A percentile compares a stretch with the other conserved stretches of the same genome.
Evolutionary conservation across 2,329 filamentous ascomycete genomes (phyloP).

Genomic region (Penicillium sp.): DNA sequence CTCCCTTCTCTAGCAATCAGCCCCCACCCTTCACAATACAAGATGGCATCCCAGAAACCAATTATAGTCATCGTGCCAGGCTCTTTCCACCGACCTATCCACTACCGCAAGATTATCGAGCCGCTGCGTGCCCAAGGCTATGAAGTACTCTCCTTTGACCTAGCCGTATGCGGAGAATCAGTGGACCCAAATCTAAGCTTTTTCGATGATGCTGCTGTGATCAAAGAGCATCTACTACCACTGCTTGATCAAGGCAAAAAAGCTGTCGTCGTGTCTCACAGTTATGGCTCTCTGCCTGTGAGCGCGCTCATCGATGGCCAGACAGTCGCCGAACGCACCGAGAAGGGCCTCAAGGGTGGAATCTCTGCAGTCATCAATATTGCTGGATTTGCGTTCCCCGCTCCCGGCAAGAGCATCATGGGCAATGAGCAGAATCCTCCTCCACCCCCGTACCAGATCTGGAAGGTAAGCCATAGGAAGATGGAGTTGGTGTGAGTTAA

Average conservation of each 20-base stretch:
- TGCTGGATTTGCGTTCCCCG: slow-evolving; percentile 13
- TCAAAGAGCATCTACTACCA: slow-evolving; percentile 9
- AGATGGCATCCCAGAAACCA: slow-evolving; percentile 6
- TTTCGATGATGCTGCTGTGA: slow-evolving; percentile 10
- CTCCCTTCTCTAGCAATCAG: not conserved
- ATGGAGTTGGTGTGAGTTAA: not conserved
- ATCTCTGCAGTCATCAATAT: slow-evolving; percentile 11
- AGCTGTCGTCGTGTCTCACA: slow-evolving; percentile 39
- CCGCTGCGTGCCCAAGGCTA: slow-evolving; percentile 8
- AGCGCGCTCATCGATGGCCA: slow-evolving; percentile 31
- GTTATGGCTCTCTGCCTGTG: slow-evolving; percentile 37
- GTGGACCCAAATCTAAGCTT: slow-evolving; percentile 9
- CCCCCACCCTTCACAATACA: not conserved
- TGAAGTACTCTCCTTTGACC: slow-evolving; percentile 9
- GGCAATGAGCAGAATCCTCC: slow-evolving; percentile 7
- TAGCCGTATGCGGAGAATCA: slow-evolving; percentile 6
- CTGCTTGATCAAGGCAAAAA: slow-evolving; percentile 28
- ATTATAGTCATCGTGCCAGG: slow-evolving; percentile 14
- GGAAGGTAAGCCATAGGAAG: slow-evolving; percentile 5
- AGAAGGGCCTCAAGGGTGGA: slow-evolving; percentile 12
- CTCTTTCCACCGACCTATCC: slow-evolving; percentile 10
- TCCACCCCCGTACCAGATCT: slow-evolving; percentile 8
- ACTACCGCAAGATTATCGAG: slow-evolving; percentile 13
- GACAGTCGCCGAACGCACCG: slow-evolving; percentile 10
- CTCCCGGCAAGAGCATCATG: slow-evolving; percentile 7